These are phyloP conservation scores for Fusarium algeriense DNA, from an alignment of 2,329 filamentous ascomycete species.

Conservation along the genomic window DNA sequence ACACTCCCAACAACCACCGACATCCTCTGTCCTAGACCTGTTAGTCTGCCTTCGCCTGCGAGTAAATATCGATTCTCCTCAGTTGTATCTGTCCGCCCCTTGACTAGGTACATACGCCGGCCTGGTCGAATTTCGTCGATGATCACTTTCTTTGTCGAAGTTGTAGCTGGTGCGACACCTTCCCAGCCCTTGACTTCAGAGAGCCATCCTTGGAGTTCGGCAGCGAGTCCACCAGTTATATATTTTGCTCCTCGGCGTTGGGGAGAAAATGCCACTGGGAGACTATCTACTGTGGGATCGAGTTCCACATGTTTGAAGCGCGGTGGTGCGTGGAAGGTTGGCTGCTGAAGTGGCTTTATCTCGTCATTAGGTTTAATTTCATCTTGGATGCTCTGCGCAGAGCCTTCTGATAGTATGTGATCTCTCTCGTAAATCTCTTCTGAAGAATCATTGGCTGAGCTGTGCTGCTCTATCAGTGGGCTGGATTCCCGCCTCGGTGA, in stretches of 20 bases:
- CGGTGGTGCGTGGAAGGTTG: conserved; percentile 55
- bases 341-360: conserved; percentile 48
- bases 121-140: conserved; percentile 51
- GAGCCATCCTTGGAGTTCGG: conserved; percentile 56
- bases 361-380: conserved; percentile 31
- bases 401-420: conserved; percentile 19
- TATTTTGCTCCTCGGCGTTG: conserved; percentile 54
- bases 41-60: conserved; percentile 55
- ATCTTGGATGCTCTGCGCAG: conserved; percentile 27
- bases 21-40: conserved; percentile 51
- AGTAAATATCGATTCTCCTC: conserved; percentile 49
- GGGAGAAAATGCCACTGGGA: conserved; percentile 52
- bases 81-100: conserved; percentile 23
- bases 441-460: not conserved
- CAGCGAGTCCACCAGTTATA: conserved; percentile 54
- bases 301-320: conserved; percentile 54
- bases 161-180: conserved; percentile 26
- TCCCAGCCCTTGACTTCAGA: conserved; percentile 56
- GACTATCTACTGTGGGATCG: conserved; percentile 38
- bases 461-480: conserved; percentile 4
- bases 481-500: conserved; percentile 42
- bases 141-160: conserved; percentile 41
- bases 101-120: conserved; percentile 53
- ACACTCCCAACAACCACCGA: conserved; percentile 48
- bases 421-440: conserved; percentile 8